A percentile compares a stretch with the other conserved stretches of the same genome.
phyloP scores from a whole-genome alignment of 768 basidiomycete genomes.

The Kondoa subrosea region DNA sequence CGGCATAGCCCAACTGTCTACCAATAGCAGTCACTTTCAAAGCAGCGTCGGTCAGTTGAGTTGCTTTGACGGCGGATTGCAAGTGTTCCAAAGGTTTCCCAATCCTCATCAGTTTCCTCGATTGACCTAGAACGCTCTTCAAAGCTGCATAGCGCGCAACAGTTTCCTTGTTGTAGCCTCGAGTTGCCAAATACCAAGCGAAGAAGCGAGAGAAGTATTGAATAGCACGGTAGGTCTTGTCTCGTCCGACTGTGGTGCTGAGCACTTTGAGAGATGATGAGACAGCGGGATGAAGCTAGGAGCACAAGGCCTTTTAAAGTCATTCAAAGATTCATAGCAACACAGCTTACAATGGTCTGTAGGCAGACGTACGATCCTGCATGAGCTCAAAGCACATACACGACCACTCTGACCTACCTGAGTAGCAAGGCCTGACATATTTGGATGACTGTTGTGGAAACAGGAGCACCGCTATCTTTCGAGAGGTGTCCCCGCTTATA shows the following conservation, averaged over 20 bases:
- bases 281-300: neutral
- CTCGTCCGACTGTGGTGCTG: neutral
- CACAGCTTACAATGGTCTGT: neutral
- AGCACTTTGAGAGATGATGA: neutral
- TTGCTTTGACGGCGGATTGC: conserved; percentile 64
- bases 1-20: conserved; percentile 73
- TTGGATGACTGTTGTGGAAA: neutral
- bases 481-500: neutral
- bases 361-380: no score
- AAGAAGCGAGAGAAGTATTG: conserved; percentile 84
- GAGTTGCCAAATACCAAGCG: conserved; percentile 55
- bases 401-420: neutral
- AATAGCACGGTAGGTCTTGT: conserved; percentile 76
- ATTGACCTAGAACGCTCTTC: conserved; percentile 66
- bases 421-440: neutral
- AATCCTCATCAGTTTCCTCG: conserved; percentile 74
- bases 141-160: conserved; percentile 65
- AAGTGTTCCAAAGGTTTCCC: conserved; percentile 88
- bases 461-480: neutral
- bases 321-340: neutral
- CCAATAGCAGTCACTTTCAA: conserved; percentile 65
- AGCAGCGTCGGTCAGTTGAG: conserved; percentile 34
- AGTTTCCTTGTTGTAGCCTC: conserved; percentile 48
- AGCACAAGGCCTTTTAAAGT: neutral
- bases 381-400: no score